Base-by-base conservation (phyloP, 441 rosid species). In the Rhodomyrtus psidioides region DNA sequence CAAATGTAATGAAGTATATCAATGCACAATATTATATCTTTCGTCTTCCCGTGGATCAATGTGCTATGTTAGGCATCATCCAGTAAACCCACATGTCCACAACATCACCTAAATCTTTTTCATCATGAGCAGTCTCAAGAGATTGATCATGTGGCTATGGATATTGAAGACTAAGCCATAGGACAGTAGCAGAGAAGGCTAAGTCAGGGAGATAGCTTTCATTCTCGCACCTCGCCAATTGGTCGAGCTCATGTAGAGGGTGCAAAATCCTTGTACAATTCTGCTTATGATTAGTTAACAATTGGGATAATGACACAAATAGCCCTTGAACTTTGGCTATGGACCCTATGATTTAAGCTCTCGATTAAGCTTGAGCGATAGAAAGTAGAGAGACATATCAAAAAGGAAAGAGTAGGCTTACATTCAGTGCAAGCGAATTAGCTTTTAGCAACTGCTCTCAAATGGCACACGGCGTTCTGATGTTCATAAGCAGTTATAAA, bases 321-420 rank as follows among this genome's bases (percentile, higher is more conserved):
- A 51, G 16, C 1, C 6, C 1, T 5, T 51, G 5, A 51, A 51
- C 6, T 51, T 51, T 51, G 13, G 53, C 53, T 51, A 51, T 51
- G 5, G 16, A 51, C 53, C 53, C 26, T 30, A 12, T 62, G 75
- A 44, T 9, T 62, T 62, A 9, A 65, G 14, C 19, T 49, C n/a
- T 34, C 9, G 79, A 6, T 65, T 34, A 19, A 12, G 79, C 46
- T 10, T 34, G 79, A 21, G 79, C 19, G 79, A 65, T n/a, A n/a
- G 34, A 1, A 34, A 0, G 8, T 19, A 10, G 1, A 26, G 49
- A 34, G 15, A 65, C 0, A 26, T 5, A 0, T 65, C 46, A 39
- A 34, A 19, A 65, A 65, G 53, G 16, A 34, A 62, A 30, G 23
- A 51, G 53, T 70, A 70, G 51, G 39, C 23, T 70, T 23, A 70